Evolutionary conservation across 164 flowering plant species (phyloP), one percentile per base, ranked within the genome.

Genomic region (Vitis rotundifolia): DNA sequence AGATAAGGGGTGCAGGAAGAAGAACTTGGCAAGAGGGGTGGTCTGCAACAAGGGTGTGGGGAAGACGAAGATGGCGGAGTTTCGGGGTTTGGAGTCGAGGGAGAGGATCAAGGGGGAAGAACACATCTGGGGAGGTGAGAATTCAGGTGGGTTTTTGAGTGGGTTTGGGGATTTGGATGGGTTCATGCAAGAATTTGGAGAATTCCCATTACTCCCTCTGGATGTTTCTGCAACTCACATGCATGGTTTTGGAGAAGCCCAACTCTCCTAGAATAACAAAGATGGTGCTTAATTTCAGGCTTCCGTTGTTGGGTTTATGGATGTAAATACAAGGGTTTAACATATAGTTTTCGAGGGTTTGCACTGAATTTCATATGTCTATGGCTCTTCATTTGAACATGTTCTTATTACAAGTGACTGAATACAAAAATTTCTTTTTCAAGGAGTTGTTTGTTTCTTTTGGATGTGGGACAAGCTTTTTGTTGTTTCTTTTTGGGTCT

Each of bases 121-220:
- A 44, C 76, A 73, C 48, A 76, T 79, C 61, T 78, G 91, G 92
- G 74, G 75, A 67, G 79, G 66, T 53, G 85, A 75, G 61, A 81
- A 73, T 71, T 67, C 72, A 44, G 83, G 81, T 51, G 84, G 84
- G 16, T 86, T 85, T 70, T 77, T 87, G 66, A 70, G 78, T 29
- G 88, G 84, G 56, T 84, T 91, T 67, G 78, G 78, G 50, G 88
- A 89, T 72, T 78, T 88, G 61, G 92, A 88, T 53, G 89, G 92
- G 0, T 87, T 88, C 60, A 85, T 91, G 76, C 85, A 81, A 68
- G 90, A 84, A 47, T 70, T 89, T 56, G 80, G 66, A 66, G 81
- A 75, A 16, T 83, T 77, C 59, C 86, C 85, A 15, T 58, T 82
- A 11, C 63, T 80, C 65, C 84, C 85, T 52, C 51, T 83, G 75